phyloP scores from a whole-genome alignment of 2,329 filamentous ascomycete genomes.

The Xylariaceae sp. region DNA sequence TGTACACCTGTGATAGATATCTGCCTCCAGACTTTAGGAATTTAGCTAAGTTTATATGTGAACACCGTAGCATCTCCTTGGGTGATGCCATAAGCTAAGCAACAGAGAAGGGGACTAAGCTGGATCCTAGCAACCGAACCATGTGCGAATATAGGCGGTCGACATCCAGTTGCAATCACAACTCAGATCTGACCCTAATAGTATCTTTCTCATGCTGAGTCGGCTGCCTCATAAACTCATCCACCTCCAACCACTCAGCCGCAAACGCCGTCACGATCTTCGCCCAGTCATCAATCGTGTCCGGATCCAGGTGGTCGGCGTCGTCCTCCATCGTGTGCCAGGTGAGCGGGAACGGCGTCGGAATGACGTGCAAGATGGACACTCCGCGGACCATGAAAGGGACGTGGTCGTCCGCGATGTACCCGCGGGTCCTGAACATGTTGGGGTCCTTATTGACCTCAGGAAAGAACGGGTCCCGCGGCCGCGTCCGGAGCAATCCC shows the following conservation, averaged over 20 bases:
- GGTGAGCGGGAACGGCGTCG: constrained; percentile 70
- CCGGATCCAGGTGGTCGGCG: constrained; percentile 73
- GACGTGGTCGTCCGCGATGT: constrained; percentile 80
- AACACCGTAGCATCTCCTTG: neutral
- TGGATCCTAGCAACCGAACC: no score
- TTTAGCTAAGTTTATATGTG: neutral
- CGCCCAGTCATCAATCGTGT: constrained; percentile 82
- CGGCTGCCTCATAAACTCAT: constrained; percentile 22
- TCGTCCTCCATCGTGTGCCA: constrained; percentile 88
- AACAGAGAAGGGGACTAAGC: no score
- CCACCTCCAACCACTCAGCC: constrained; percentile 86
- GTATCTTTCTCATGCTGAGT: constrained; percentile 12
- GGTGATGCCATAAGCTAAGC: neutral
- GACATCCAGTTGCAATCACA: no score
- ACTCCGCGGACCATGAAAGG: constrained; percentile 87
- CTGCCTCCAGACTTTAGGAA: no score
- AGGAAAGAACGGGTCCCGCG: constrained; percentile 55
- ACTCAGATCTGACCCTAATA: constrained; percentile 18
- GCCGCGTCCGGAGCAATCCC: constrained; percentile 46
- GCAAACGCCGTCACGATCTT: constrained; percentile 77
- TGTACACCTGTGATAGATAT: no score
- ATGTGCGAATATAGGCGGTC: no score
- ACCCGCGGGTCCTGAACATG: constrained; percentile 42
- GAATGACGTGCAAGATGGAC: constrained; percentile 84
- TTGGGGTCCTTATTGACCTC: constrained; percentile 51